A percentile compares a stretch with the other conserved stretches of the same genome.
Conservation (phyloP, 192 early-diverging fungal genomes). For the Oehlia diaphana region DNA sequence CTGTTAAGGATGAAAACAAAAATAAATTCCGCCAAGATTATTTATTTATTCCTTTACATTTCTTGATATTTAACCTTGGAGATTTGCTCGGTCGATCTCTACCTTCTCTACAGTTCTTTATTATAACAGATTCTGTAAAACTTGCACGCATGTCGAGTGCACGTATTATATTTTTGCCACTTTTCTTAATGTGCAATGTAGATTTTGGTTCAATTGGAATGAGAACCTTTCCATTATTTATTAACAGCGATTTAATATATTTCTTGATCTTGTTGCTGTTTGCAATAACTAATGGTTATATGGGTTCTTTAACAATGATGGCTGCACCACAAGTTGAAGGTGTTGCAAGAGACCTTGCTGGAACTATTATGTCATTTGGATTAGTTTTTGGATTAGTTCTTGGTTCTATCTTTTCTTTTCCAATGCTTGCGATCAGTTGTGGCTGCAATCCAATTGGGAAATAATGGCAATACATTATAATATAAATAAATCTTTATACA, state of each 20-base stretch:
- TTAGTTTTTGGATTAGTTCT: slow-evolving; percentile 65
- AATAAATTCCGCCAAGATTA: slow-evolving; percentile 48
- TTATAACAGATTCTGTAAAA: slow-evolving; percentile 46
- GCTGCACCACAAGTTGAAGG: slow-evolving; percentile 44
- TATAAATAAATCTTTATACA: background rate
- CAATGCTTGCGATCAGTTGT: slow-evolving; percentile 44
- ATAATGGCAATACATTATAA: background rate
- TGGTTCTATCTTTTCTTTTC: slow-evolving; percentile 63
- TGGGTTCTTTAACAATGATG: slow-evolving; percentile 66
- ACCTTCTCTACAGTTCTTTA: slow-evolving; percentile 48
- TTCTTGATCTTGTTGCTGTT: slow-evolving; percentile 58
- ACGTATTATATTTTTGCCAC: slow-evolving; percentile 62
- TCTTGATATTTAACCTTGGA: slow-evolving; percentile 69
- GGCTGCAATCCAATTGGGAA: slow-evolving; percentile 14
- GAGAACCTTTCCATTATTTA: slow-evolving; percentile 41
- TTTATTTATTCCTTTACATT: slow-evolving; percentile 71
- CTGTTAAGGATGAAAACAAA: slow-evolving; percentile 32
- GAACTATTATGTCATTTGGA: slow-evolving; percentile 67
- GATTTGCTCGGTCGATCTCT: slow-evolving; percentile 69
- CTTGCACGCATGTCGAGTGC: slow-evolving; percentile 48
- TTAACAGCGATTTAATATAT: slow-evolving; percentile 48
- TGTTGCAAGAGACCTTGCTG: slow-evolving; percentile 54
- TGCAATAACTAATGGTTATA: slow-evolving; percentile 67
- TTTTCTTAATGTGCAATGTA: slow-evolving; percentile 72
- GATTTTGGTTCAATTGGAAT: slow-evolving; percentile 38